These are phyloP conservation scores for Salvia hispanica DNA, from an alignment of 257 asterid genomes.

Conservation along the genomic window DNA sequence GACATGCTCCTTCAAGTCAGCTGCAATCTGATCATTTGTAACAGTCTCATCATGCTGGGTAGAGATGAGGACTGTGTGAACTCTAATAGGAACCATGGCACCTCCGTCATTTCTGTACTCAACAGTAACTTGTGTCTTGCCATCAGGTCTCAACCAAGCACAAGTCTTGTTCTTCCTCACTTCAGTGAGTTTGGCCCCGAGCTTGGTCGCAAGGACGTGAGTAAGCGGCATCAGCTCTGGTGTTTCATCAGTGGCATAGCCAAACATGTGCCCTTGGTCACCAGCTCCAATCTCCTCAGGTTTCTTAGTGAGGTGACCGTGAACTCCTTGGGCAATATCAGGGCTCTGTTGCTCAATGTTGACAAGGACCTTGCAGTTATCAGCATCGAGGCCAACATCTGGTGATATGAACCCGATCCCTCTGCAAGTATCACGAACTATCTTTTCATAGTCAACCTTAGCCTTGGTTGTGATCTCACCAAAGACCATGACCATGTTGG, in stretches of 20 bases:
- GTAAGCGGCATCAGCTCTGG: conserved; percentile 77
- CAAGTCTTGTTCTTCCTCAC: conserved; percentile 67
- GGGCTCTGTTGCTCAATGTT: conserved; percentile 74
- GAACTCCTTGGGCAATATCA: conserved; percentile 72
- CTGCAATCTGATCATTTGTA: conserved; percentile 57
- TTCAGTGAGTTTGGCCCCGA: conserved; percentile 65
- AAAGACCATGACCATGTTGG: conserved; percentile 64
- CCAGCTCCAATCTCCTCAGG: conserved; percentile 81
- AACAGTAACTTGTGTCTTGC: conserved; percentile 74
- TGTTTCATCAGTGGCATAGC: conserved; percentile 76
- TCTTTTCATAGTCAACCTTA: conserved; percentile 59
- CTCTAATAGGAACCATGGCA: conserved; percentile 70
- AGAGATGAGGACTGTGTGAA: conserved; percentile 70
- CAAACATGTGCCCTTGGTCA: conserved; percentile 81
- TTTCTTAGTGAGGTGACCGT: conserved; percentile 69
- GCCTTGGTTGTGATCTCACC: conserved; percentile 79
- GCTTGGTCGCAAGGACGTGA: conserved; percentile 71
- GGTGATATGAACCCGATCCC: conserved; percentile 66
- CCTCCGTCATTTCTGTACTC: conserved; percentile 66
- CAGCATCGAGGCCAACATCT: conserved; percentile 70
- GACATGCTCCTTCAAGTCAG: conserved; percentile 71
- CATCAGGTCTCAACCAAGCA: conserved; percentile 71
- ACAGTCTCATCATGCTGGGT: conserved; percentile 70
- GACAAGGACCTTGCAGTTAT: conserved; percentile 67
- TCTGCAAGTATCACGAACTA: conserved; percentile 69